Percentiles rank a stretch among this genome's conserved stretches.
Evolutionary conservation across 108 stramenopile species (phyloP).

Genomic region (Cyclotella choctawhatcheeana): DNA sequence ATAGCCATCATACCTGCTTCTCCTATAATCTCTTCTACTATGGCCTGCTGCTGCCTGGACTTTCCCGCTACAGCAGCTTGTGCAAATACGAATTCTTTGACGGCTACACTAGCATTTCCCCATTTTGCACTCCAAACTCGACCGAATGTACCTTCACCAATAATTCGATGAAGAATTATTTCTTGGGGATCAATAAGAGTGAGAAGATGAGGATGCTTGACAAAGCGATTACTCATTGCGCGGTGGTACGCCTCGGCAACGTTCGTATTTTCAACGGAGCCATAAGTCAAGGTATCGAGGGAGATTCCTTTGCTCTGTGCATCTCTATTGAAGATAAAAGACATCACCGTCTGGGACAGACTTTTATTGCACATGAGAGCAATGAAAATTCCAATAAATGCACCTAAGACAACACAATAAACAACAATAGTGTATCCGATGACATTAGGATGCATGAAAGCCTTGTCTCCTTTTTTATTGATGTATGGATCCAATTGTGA

Average conservation of each 20-base stretch:
- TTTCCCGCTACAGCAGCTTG: slow-evolving; percentile 97
- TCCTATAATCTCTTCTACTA: slow-evolving; percentile 98
- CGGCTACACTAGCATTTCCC: slow-evolving; percentile 94
- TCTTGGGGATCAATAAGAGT: slow-evolving; percentile 96
- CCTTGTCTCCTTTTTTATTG: slow-evolving; percentile 28
- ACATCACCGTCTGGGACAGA: slow-evolving; percentile 63
- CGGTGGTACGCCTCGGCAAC: slow-evolving; percentile 83
- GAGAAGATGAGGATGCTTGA: slow-evolving; percentile 87
- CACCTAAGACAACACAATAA: slow-evolving; percentile 77
- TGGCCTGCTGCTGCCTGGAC: slow-evolving; percentile 93
- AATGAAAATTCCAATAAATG: slow-evolving; percentile 80
- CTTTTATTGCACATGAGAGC: slow-evolving; percentile 82
- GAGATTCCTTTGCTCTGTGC: slow-evolving; percentile 80
- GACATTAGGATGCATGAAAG: slow-evolving; percentile 23
- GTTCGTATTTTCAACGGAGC: slow-evolving; percentile 68
- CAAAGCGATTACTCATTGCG: slow-evolving; percentile 92
- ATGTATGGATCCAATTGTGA: slow-evolving; percentile 73
- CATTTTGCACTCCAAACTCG: slow-evolving; percentile 97
- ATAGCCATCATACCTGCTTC: slow-evolving; percentile 99
- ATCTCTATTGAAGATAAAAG: slow-evolving; percentile 60
- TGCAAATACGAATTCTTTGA: slow-evolving; percentile 98
- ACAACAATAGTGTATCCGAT: slow-evolving; percentile 81
- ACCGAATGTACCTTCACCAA: slow-evolving; percentile 98
- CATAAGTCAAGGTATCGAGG: slow-evolving; percentile 84
- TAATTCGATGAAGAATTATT: slow-evolving; percentile 94